Evolutionary conservation across 1,139 yeast genomes (phyloP), one percentile per base, ranked within the genome.

Genomic region (Geotrichum restrictum): DNA sequence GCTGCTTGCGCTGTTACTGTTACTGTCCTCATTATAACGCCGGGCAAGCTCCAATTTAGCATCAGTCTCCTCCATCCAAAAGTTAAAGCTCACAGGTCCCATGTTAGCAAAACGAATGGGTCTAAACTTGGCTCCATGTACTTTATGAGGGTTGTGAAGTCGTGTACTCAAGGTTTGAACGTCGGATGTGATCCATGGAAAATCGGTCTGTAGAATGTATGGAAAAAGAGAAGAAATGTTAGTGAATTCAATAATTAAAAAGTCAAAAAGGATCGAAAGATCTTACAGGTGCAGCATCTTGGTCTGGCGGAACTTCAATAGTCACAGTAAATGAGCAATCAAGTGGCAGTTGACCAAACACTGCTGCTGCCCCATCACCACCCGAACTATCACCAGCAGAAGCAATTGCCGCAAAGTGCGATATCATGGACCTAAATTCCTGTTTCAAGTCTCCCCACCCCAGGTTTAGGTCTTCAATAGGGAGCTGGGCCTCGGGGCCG

Each of bases 91-190:
- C 16, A 68, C 33, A 1, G 67, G 64, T 1, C 71, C 73, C 19
- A 63, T 59, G 14, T 60, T 61, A 3, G 68, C 66, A 41, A 63
- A 64, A 19, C 70, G 58, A 6, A 69, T 57, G 0, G 73, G 73
- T 8, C 19, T 19, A 1, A 52, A 27, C n/a, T 36, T 24, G 27
- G 22, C 32, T 8, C 48, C 49, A 8, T 51, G 50, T 0, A 55
- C 33, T 6, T 41, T 47, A 10, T 53, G 39, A 40, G 51, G 19
- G 55, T 51, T 46, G 39, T 50, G 45, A 14, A 48, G 41, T 36
- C 46, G 21, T 21, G 51, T 21, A 27, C 51, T 38, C 11, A 43
- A 32, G 19, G 54, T 51, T 1, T 52, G 41, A 10, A 49, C 49
- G 46, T 62, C 67, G n/a, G 68, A 65, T 7, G 58, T 59, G 3